Conservation (phyloP, 2,329 filamentous ascomycete species). For the Aspergillus amoenus region DNA sequence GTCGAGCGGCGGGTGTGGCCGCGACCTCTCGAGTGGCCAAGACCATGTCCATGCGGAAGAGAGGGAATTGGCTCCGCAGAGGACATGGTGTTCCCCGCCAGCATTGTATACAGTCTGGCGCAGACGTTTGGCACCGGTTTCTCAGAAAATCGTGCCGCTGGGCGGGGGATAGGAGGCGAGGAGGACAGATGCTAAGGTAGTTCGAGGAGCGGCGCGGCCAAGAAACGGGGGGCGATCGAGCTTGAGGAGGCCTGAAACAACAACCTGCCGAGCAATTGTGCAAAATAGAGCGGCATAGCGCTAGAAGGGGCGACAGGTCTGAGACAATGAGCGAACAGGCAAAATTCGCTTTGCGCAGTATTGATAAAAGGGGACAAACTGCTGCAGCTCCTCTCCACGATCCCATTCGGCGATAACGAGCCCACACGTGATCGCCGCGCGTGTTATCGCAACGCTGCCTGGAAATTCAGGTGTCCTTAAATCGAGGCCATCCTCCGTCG, state of each 20-base stretch:
- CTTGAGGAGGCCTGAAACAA: slow-evolving; percentile 22
- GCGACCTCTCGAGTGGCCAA: slow-evolving; percentile 30
- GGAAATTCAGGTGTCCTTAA: neutral
- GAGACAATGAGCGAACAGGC: neutral
- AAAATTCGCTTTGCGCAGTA: neutral
- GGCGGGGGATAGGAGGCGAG: slow-evolving; percentile 11
- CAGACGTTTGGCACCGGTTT: slow-evolving; percentile 12
- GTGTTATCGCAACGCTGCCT: slow-evolving; percentile 9
- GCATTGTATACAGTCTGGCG: slow-evolving; percentile 28
- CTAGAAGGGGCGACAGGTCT: neutral
- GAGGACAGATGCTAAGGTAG: slow-evolving; percentile 9
- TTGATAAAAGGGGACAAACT: neutral
- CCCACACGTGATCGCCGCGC: slow-evolving; percentile 15
- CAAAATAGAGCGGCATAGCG: slow-evolving; percentile 22
- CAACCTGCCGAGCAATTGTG: slow-evolving; percentile 13
- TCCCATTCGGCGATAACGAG: slow-evolving; percentile 13
- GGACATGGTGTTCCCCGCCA: slow-evolving; percentile 31
- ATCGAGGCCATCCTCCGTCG: neutral
- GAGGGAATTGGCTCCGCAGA: slow-evolving; percentile 29
- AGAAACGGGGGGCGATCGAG: slow-evolving; percentile 10
- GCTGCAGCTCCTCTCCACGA: neutral
- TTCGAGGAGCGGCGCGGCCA: slow-evolving; percentile 10
- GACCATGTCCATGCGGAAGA: slow-evolving; percentile 25
- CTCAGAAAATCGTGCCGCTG: slow-evolving; percentile 3
- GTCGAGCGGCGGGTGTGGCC: slow-evolving; percentile 36